These are phyloP conservation scores for Melampsora medusae DNA, from an alignment of 1,284 basidiomycete genomes.

Conservation along the genomic window DNA sequence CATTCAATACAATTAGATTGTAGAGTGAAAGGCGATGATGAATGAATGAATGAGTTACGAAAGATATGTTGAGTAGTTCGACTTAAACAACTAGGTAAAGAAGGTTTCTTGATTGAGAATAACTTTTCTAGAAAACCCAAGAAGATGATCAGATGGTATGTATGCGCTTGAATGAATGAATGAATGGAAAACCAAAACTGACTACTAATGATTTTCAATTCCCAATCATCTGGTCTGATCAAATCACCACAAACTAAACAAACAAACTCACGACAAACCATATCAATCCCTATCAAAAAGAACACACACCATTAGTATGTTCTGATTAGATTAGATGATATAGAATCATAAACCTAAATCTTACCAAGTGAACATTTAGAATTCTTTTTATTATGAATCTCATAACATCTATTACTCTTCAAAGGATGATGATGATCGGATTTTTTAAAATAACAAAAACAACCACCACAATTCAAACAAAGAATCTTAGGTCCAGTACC, in stretches of 20 bases:
- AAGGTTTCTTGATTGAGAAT: constrained; percentile 20
- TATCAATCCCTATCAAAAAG: too few species aligned
- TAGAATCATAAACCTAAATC: too few species aligned
- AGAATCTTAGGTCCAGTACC: constrained; percentile 13
- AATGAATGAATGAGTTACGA: constrained; percentile 8
- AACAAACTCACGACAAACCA: constrained; percentile 31
- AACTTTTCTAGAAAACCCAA: constrained; percentile 10
- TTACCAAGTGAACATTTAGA: constrained; percentile 31
- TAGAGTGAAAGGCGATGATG: background rate
- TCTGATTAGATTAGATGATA: too few species aligned
- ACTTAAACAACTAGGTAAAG: constrained; percentile 18
- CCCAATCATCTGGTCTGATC: constrained; percentile 19
- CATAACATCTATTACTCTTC: background rate
- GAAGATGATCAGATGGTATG: background rate
- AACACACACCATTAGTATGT: too few species aligned
- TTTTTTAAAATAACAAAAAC: constrained; percentile 10
- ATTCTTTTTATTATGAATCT: constrained; percentile 8
- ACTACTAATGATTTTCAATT: constrained; percentile 31
- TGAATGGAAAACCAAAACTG: background rate
- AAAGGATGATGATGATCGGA: too few species aligned
- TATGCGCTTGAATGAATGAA: background rate
- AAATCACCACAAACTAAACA: constrained; percentile 36
- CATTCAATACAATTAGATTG: background rate
- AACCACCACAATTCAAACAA: constrained; percentile 29
- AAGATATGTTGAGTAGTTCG: constrained; percentile 40